A percentile compares a stretch with the other conserved stretches of the same genome.
These are phyloP conservation scores for Alternaria rosae DNA, from an alignment of 2,329 filamentous ascomycete species.

Conservation along the genomic window DNA sequence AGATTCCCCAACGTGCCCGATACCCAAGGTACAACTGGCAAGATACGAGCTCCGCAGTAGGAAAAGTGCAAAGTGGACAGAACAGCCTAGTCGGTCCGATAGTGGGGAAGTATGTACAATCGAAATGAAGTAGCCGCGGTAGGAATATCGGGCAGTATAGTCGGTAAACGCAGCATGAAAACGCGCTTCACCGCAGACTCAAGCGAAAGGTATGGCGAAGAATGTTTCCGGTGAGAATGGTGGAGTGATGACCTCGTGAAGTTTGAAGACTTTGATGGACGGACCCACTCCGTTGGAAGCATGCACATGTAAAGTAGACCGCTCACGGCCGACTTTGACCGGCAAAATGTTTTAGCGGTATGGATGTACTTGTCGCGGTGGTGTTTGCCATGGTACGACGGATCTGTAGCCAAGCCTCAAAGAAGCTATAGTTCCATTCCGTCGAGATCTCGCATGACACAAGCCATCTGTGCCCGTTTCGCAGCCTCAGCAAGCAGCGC, in stretches of 20 bases:
- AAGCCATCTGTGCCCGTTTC: slow-evolving; percentile 89
- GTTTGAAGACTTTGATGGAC: slow-evolving; percentile 14
- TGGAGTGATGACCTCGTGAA: slow-evolving; percentile 13
- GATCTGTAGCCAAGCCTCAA: neutral
- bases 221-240: slow-evolving; percentile 6
- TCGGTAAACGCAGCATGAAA: neutral
- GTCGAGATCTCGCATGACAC: slow-evolving; percentile 86
- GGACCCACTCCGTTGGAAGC: slow-evolving; percentile 25
- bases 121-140: slow-evolving; percentile 7
- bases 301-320: slow-evolving; percentile 16
- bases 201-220: neutral
- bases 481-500: slow-evolving; percentile 90
- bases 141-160: neutral
- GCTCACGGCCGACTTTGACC: slow-evolving; percentile 28
- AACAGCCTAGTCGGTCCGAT: slow-evolving; percentile 9
- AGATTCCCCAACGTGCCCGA: neutral
- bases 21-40: neutral
- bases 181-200: neutral
- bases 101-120: slow-evolving; percentile 18
- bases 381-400: neutral
- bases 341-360: slow-evolving; percentile 7
- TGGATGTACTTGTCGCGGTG: neutral
- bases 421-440: slow-evolving; percentile 64
- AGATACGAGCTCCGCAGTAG: neutral
- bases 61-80: slow-evolving; percentile 1